These are phyloP conservation scores for Tritrichomonas musculus DNA, from an alignment of 208 protist species.

Conservation along the genomic window DNA sequence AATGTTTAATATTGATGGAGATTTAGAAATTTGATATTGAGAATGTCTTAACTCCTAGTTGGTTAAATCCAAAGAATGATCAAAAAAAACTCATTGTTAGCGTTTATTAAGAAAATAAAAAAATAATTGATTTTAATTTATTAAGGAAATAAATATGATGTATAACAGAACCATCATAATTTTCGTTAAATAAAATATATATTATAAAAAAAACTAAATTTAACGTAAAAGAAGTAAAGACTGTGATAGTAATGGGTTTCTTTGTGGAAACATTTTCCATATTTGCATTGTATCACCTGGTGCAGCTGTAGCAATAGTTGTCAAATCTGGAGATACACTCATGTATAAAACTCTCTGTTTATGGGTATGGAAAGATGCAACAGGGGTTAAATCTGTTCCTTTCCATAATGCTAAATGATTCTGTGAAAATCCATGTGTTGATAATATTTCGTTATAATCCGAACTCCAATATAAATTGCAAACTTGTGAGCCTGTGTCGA, in stretches of 20 bases:
- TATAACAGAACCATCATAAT: background rate
- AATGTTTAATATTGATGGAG: background rate
- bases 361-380: slow-evolving; percentile 24
- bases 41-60: background rate
- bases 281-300: background rate
- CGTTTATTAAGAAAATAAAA: background rate
- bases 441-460: background rate
- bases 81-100: background rate
- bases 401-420: slow-evolving; percentile 2
- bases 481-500: background rate
- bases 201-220: background rate
- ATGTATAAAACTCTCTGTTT: background rate
- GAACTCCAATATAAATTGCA: slow-evolving; percentile 20
- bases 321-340: background rate
- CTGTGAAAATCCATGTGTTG: background rate
- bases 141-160: background rate
- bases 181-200: background rate
- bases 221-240: background rate
- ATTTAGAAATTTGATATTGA: background rate
- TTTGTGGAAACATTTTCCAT: background rate
- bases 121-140: background rate
- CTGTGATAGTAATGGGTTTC: background rate
- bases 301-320: background rate
- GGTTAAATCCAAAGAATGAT: background rate
- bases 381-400: background rate